Percentiles rank a stretch among this genome's conserved stretches.
These are phyloP conservation scores for Bryopsis sp. DNA, from an alignment of 139 green algal genomes.

Conservation along the genomic window DNA sequence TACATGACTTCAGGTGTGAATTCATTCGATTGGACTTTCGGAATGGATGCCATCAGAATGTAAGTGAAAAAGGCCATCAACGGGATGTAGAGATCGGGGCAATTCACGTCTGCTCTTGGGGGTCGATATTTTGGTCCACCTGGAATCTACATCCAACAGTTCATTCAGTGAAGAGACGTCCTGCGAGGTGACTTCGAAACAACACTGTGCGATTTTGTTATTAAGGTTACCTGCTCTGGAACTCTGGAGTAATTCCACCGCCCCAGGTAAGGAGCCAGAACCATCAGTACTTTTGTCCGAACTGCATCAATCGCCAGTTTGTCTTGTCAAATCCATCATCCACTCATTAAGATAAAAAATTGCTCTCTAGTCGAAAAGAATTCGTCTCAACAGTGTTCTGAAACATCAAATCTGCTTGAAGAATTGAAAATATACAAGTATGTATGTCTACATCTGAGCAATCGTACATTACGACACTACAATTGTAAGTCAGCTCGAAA, in stretches of 20 bases:
- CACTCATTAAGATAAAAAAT: neutral
- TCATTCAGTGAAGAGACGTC: neutral
- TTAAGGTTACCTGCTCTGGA: constrained; percentile 56
- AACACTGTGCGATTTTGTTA: neutral
- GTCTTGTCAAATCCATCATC: neutral
- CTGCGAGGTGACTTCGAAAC: neutral
- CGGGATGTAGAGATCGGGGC: constrained; percentile 94
- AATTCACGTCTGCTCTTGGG: constrained; percentile 80
- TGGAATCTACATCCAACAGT: constrained; percentile 41
- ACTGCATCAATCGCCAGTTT: constrained; percentile 39
- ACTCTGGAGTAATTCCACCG: constrained; percentile 74
- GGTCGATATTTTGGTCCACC: constrained; percentile 77
- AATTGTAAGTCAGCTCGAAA: too few species aligned
- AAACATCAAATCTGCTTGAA: neutral
- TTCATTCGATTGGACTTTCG: constrained; percentile 20
- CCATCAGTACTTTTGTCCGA: constrained; percentile 79
- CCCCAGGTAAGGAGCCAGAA: constrained; percentile 81
- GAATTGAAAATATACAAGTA: neutral
- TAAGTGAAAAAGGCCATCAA: constrained; percentile 81
- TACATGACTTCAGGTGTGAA: constrained; percentile 70
- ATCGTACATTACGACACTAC: too few species aligned
- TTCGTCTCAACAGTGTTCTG: neutral
- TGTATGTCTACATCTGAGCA: neutral
- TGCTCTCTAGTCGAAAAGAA: neutral
- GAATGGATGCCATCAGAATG: constrained; percentile 49